These are phyloP conservation scores for Leccinum subtestaceum DNA, from an alignment of 768 basidiomycete genomes.

Conservation along the genomic window DNA sequence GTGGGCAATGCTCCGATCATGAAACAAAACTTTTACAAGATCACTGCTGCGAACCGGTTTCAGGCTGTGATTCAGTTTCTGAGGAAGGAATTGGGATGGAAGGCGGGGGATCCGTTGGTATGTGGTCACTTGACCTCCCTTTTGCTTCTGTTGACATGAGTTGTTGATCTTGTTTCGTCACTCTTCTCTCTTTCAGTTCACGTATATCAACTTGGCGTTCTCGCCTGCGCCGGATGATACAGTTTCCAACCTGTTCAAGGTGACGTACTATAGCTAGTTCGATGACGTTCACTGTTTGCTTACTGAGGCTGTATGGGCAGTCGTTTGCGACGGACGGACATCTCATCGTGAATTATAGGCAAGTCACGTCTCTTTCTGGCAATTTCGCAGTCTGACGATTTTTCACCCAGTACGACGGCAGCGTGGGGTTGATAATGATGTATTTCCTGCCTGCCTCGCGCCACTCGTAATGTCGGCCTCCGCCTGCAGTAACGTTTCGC, in stretches of 20 bases:
- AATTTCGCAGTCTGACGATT: constrained; percentile 3
- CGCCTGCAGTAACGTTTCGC: background rate
- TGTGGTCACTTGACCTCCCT: constrained; percentile 19
- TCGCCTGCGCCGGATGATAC: constrained; percentile 76
- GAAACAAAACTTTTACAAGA: constrained; percentile 99
- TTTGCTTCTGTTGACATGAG: background rate
- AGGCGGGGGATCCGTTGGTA: constrained; percentile 81
- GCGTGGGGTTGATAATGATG: constrained; percentile 54
- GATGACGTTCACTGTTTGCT: background rate
- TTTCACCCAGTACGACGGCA: constrained; percentile 49
- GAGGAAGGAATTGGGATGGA: constrained; percentile 85
- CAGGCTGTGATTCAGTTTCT: constrained; percentile 94
- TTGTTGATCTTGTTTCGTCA: constrained; percentile 2
- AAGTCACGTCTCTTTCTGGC: constrained; percentile 12
- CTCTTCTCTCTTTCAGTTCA: constrained; percentile 43
- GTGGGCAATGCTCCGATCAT: constrained; percentile 98
- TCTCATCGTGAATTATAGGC: constrained; percentile 92
- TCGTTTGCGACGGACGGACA: constrained; percentile 87
- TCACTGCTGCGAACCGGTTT: constrained; percentile 90
- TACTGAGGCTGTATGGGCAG: constrained; percentile 33
- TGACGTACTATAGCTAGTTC: constrained; percentile 21
- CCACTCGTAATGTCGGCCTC: background rate
- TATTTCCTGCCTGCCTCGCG: background rate
- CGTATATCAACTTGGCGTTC: constrained; percentile 77
- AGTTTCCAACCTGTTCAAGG: constrained; percentile 68